These are phyloP conservation scores for Biancaea sappan DNA, from an alignment of 306 rosid genomes.

Conservation along the genomic window DNA sequence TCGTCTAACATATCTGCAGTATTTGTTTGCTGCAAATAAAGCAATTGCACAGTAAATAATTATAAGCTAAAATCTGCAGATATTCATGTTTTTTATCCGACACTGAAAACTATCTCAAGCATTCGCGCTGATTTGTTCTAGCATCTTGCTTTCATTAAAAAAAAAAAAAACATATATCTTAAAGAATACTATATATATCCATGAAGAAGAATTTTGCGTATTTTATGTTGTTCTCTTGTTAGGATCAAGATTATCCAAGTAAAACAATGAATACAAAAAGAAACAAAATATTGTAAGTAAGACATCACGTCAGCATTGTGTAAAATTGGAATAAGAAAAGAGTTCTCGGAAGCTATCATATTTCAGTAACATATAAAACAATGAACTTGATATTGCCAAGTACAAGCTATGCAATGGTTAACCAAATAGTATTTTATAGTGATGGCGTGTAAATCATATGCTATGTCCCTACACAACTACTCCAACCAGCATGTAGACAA, in stretches of 20 bases:
- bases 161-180: background rate
- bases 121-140: background rate
- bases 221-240: background rate
- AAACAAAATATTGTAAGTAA: background rate
- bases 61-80: background rate
- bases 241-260: background rate
- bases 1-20: constrained; percentile 95
- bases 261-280: background rate
- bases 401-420: background rate
- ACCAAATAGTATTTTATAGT: background rate
- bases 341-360: background rate
- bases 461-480: background rate
- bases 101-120: background rate
- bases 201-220: background rate
- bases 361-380: background rate
- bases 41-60: background rate
- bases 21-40: constrained; percentile 82
- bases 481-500: background rate
- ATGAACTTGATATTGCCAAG: background rate
- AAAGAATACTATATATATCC: background rate
- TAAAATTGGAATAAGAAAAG: background rate
- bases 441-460: background rate
- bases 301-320: background rate
- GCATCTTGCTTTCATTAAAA: background rate
- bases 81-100: background rate